A percentile compares a stretch with the other conserved stretches of the same genome.
Conservation (phyloP, 75 land plant genomes). For the Azolla pinnata region DNA sequence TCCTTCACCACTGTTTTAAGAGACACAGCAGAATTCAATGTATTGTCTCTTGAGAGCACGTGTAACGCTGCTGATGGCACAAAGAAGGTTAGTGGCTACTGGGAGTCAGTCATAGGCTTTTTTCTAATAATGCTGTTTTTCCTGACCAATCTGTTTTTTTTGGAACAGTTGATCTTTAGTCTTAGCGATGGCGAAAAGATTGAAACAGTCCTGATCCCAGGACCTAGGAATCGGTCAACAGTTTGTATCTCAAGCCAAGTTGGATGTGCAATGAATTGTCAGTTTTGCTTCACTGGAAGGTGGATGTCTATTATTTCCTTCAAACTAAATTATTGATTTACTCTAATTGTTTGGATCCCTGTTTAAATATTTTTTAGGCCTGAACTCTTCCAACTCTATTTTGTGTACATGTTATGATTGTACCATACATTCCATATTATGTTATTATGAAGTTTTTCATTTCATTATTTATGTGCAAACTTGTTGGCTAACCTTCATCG, state of each 20-base stretch:
- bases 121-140: too few species aligned
- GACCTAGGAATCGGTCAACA: conserved; percentile 50
- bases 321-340: too few species aligned
- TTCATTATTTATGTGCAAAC: too few species aligned
- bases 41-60: conserved; percentile 51
- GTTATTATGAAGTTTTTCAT: too few species aligned
- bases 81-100: conserved; percentile 79
- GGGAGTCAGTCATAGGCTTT: too few species aligned
- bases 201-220: conserved; percentile 88
- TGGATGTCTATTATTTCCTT: too few species aligned
- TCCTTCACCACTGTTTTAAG: conserved; percentile 40
- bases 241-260: conserved; percentile 96
- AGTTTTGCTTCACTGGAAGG: conserved; percentile 95
- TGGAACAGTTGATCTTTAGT: conserved; percentile 52
- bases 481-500: too few species aligned
- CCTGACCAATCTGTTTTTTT: not conserved
- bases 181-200: conserved; percentile 53
- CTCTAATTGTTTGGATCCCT: too few species aligned
- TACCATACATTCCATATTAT: too few species aligned
- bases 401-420: too few species aligned
- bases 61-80: conserved; percentile 71
- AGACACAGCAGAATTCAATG: conserved; percentile 52
- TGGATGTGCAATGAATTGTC: conserved; percentile 97
- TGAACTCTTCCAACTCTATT: too few species aligned
- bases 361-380: too few species aligned